A percentile compares a stretch with the other conserved stretches of the same genome.
Conservation (phyloP, 441 rosid genomes). For the Theobroma grandiflorum region DNA sequence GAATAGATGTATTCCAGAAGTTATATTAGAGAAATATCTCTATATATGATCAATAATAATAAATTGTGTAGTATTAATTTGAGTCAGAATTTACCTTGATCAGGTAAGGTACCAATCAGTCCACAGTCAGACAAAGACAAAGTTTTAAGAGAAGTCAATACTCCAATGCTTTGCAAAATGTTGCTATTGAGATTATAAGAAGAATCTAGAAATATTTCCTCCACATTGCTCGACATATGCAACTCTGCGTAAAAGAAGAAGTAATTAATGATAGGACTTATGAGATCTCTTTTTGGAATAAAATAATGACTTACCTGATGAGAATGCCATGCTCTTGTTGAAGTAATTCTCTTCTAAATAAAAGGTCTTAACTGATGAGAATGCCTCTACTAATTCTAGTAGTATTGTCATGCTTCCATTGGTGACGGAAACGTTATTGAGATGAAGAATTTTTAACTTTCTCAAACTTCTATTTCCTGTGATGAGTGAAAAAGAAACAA, state of each 20-base stretch:
- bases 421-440: background rate
- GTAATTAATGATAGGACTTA: background rate
- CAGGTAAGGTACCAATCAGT: background rate
- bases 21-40: too few relatives aligned
- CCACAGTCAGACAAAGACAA: background rate
- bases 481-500: background rate
- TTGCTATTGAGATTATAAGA: conserved; percentile 14
- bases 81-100: background rate
- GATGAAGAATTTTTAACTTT: background rate
- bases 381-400: background rate
- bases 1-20: background rate
- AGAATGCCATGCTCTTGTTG: background rate
- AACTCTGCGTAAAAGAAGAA: background rate
- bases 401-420: background rate
- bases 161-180: conserved; percentile 17
- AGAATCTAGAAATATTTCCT: background rate
- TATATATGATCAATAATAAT: too few relatives aligned
- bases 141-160: conserved; percentile 4
- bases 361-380: background rate
- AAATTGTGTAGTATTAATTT: background rate
- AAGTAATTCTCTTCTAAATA: background rate
- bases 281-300: background rate
- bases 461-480: background rate
- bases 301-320: background rate
- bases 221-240: background rate